Evolutionary conservation across 2,329 filamentous ascomycete species (phyloP).

Genomic region (Metarhizium humberi): DNA sequence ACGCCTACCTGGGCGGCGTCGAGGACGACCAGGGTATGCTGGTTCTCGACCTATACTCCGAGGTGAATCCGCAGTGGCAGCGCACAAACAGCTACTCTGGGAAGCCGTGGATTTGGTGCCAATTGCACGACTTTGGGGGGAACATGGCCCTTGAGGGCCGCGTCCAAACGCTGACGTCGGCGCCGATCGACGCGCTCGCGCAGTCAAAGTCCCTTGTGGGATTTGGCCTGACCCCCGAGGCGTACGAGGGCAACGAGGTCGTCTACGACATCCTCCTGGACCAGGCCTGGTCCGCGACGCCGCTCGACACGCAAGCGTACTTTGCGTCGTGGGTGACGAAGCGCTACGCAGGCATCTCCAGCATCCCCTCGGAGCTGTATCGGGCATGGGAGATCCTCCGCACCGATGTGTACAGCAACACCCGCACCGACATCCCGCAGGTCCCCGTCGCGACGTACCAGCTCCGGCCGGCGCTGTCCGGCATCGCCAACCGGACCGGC

Average conservation of each 20-base stretch:
- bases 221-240: constrained; percentile 38
- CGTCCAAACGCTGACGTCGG: constrained; percentile 36
- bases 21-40: constrained; percentile 34
- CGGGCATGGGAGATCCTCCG: constrained; percentile 36
- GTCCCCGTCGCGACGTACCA: constrained; percentile 38
- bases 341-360: constrained; percentile 26
- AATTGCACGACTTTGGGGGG: constrained; percentile 40
- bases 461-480: constrained; percentile 30
- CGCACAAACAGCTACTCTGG: constrained; percentile 39
- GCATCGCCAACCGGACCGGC: constrained; percentile 28
- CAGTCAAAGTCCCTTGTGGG: constrained; percentile 33
- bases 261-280: constrained; percentile 41
- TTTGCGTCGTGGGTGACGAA: constrained; percentile 34
- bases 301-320: constrained; percentile 34
- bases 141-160: constrained; percentile 42
- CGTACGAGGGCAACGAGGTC: constrained; percentile 43
- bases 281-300: constrained; percentile 35
- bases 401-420: constrained; percentile 38
- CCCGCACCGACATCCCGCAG: constrained; percentile 27
- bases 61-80: constrained; percentile 40
- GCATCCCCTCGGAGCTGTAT: constrained; percentile 24
- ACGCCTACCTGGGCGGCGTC: constrained; percentile 39
- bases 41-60: constrained; percentile 40
- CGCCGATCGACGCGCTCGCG: constrained; percentile 32
- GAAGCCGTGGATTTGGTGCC: constrained; percentile 45